Base-by-base conservation (phyloP, 176 grass and related monocot genomes). In the Lolium rigidum region DNA sequence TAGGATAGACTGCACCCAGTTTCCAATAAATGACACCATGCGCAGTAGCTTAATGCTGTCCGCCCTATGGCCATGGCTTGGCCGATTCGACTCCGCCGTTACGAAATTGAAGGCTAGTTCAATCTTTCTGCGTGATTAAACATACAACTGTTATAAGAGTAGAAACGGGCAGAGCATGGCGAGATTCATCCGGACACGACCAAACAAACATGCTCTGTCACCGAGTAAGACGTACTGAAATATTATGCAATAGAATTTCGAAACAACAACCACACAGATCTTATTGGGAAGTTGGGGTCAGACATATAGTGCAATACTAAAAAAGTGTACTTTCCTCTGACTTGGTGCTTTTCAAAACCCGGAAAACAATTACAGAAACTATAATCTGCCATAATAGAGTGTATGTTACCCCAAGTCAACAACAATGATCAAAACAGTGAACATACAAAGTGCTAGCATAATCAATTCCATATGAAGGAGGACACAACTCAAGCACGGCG, bases 51-150 rank as follows among this genome's bases (percentile, higher is more conserved):
- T 83, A 86, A 89, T 54, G 7, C 4, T 81, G 64, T 69, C 77
- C 43, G 9, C 66, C 43, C 90, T 76, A 66, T 58, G 65, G 12
- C 84, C 85, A 83, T 84, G 80, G 78, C 82, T 90, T 49, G 86
- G 65, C 12, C 38, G 67, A 76, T 77, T 48, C 79, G 44, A 58
- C 74, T 86, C 83, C 47, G 54, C 64, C 10, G 15, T 87, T 70
- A 96, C 41, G 79, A 93, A 96, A 80, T 88, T 76, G 74, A 89
- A 88, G 9, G 83, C 88, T 78, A 91, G 77, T 70, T 91, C 92
- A 62, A 99, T 85, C 87, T 99, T 99, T 82, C 97, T 99, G 94
- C 94, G 93, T 26, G 72, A 84, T 88, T 88, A 18, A 82, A 76
- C 18, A 48, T 44, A 69, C 17, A 48, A 59, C 2, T 25, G 78